Base-by-base conservation (phyloP, 768 basidiomycete genomes). In the Phylloporus sp. region DNA sequence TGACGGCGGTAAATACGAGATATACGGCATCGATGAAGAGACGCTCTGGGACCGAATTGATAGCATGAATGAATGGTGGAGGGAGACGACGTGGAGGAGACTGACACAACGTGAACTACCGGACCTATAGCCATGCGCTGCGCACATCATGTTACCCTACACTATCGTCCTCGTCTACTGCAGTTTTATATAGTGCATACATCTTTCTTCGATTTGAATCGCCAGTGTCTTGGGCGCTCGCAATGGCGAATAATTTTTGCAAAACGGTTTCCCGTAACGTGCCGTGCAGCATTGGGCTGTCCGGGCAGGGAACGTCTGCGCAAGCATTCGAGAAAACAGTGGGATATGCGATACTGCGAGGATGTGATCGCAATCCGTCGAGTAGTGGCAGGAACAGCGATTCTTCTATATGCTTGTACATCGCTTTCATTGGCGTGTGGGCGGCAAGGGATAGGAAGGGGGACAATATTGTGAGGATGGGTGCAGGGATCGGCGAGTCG, bases 31-130 rank as follows among this genome's bases (percentile, higher is more conserved):
- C 2, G 83, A 87, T 46, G 92, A 94, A 63, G 90, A 93, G 61
- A 77, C 78, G 1, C 65, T 95, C 13, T 94, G 92, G 84, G 86
- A 86, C 32, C 75, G 83, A 34, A 83, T 95, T 28, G 78, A 85
- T 52, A 72, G 74, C 42, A 86, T 91, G 84, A 81, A 86, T 17
- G 89, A 90, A 32, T 90, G 88, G 90, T 94, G 92, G 91, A 90
- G 81, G 60, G 89, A 92, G 59, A 87, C 81, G 51, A 94, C 90
- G 40, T 95, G 90, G 90, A 80, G 73, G 31, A 72, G 91, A 49
- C 68, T 94, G 44, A 79, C 90, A 57, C 81, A 84, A 53, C 74
- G 91, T 61, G 90, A 94, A 65, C 66, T 93, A 44, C 90, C 90
- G n/a, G 91, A 93, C 67, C 42, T 78, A 55, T 64, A 60, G 32